Percentiles rank a stretch among this genome's conserved stretches.
These are phyloP conservation scores for Udeniomyces megalosporus DNA, from an alignment of 768 basidiomycete species.

Conservation along the genomic window DNA sequence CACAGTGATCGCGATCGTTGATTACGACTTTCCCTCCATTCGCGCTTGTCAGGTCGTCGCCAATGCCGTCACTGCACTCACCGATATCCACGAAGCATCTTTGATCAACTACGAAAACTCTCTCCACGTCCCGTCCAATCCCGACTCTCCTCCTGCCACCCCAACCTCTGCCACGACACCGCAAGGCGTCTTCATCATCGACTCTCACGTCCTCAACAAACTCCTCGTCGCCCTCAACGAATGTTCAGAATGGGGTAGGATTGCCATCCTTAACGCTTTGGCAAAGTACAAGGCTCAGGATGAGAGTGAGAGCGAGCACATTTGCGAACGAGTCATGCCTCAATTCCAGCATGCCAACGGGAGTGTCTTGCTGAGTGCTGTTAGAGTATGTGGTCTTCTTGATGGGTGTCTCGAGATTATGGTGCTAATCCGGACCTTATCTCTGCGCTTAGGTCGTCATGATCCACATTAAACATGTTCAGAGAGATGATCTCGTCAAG, in stretches of 20 bases:
- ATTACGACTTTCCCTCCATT: not conserved
- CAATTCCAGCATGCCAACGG: conserved; percentile 97
- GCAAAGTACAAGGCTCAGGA: conserved; percentile 68
- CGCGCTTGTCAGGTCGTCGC: conserved; percentile 54
- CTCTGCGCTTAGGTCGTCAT: conserved; percentile 41
- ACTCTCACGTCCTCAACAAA: conserved; percentile 65
- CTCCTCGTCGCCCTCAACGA: conserved; percentile 90
- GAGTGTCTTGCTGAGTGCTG: conserved; percentile 86
- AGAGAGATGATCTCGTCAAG: conserved; percentile 52
- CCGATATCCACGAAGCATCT: conserved; percentile 61
- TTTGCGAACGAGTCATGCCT: conserved; percentile 93
- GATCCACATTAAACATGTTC: conserved; percentile 86
- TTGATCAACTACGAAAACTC: not conserved
- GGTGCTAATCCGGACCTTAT: no score
- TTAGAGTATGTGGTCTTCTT: conserved; percentile 55
- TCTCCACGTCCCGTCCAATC: not conserved
- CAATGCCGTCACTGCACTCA: conserved; percentile 81
- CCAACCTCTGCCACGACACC: conserved; percentile 14
- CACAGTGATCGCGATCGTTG: not conserved
- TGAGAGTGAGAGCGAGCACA: conserved; percentile 92
- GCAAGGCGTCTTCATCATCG: conserved; percentile 51
- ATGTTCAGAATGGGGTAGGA: conserved; percentile 97
- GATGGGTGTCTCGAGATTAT: no score
- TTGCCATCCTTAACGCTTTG: conserved; percentile 75
- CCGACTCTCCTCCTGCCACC: not conserved